Percentiles rank a stretch among this genome's conserved stretches.
These are phyloP conservation scores for Pulveroboletus sp. DNA, from an alignment of 768 basidiomycete species.

Conservation along the genomic window DNA sequence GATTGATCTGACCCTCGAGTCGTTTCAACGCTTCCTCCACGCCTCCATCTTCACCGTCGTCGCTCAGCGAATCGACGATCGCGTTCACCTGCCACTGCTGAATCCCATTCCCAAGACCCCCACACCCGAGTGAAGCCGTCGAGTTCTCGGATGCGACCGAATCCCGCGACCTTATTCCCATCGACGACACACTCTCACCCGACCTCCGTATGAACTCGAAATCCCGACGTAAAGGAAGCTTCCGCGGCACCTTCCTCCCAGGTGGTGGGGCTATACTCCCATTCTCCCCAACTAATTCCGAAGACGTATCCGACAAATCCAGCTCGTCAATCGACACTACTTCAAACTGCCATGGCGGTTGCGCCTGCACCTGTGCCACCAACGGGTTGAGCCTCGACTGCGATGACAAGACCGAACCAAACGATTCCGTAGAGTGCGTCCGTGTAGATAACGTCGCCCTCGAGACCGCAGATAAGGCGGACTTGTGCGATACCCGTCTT, in stretches of 20 bases:
- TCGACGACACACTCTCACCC: slow-evolving; percentile 68
- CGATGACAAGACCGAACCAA: slow-evolving; percentile 31
- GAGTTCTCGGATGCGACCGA: slow-evolving; percentile 49
- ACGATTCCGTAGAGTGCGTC: slow-evolving; percentile 33
- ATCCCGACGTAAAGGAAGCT: slow-evolving; percentile 69
- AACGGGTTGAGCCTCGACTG: slow-evolving; percentile 27
- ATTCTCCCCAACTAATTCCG: slow-evolving; percentile 39
- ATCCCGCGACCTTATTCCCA: slow-evolving; percentile 64
- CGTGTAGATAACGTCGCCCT: slow-evolving; percentile 18
- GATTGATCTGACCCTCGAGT: slow-evolving; percentile 84
- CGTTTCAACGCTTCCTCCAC: slow-evolving; percentile 76
- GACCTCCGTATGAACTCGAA: slow-evolving; percentile 78
- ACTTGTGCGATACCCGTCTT: slow-evolving; percentile 19
- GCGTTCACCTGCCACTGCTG: slow-evolving; percentile 84
- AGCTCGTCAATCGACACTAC: slow-evolving; percentile 76
- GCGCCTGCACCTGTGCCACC: slow-evolving; percentile 32
- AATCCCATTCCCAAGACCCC: slow-evolving; percentile 37
- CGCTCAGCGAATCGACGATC: slow-evolving; percentile 65
- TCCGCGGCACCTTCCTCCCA: slow-evolving; percentile 51
- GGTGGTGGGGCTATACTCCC: slow-evolving; percentile 38
- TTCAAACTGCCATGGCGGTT: slow-evolving; percentile 58
- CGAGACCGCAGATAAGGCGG: slow-evolving; percentile 18
- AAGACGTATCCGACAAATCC: slow-evolving; percentile 75
- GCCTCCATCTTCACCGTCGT: slow-evolving; percentile 73
- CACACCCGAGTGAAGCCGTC: slow-evolving; percentile 36